Evolutionary conservation across 208 protist genomes (phyloP).

Genomic region (Leishmania gerbilli): DNA sequence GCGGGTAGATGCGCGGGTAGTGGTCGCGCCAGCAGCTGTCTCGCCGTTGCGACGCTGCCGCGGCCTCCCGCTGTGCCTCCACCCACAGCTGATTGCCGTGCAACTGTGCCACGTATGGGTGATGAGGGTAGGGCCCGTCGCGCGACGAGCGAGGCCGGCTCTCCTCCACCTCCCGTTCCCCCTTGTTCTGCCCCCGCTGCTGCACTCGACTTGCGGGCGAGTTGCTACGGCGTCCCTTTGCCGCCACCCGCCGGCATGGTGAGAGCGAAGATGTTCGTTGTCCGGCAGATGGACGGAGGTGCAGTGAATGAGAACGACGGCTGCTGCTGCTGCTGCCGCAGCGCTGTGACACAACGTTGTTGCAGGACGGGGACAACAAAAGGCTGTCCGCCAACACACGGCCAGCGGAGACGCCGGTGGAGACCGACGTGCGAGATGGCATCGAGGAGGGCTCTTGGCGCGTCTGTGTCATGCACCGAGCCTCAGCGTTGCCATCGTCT

Average conservation of each 20-base stretch:
- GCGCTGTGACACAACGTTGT: not conserved
- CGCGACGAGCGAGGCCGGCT: not conserved
- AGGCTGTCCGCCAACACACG: not conserved
- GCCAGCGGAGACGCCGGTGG: not conserved
- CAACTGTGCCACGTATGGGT: constrained; percentile 15
- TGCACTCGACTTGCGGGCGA: not conserved
- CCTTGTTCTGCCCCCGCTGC: not conserved
- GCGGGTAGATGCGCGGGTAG: not conserved
- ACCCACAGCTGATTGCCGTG: constrained; percentile 22
- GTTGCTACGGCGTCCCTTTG: not conserved
- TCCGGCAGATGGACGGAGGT: too few relatives aligned
- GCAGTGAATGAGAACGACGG: not conserved
- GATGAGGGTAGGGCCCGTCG: not conserved
- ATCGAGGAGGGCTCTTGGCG: not conserved
- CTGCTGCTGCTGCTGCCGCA: not conserved
- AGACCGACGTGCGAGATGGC: not conserved
- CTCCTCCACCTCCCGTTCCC: not conserved
- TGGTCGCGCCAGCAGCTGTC: constrained; percentile 13
- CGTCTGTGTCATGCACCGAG: not conserved
- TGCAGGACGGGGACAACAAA: not conserved
- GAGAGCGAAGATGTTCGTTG: not conserved
- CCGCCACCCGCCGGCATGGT: not conserved
- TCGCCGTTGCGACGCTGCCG: constrained; percentile 15
- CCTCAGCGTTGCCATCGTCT: not conserved
- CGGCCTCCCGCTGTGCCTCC: constrained; percentile 3